These are phyloP conservation scores for Quercus phellos DNA, from an alignment of 331 rosid species.

Conservation along the genomic window DNA sequence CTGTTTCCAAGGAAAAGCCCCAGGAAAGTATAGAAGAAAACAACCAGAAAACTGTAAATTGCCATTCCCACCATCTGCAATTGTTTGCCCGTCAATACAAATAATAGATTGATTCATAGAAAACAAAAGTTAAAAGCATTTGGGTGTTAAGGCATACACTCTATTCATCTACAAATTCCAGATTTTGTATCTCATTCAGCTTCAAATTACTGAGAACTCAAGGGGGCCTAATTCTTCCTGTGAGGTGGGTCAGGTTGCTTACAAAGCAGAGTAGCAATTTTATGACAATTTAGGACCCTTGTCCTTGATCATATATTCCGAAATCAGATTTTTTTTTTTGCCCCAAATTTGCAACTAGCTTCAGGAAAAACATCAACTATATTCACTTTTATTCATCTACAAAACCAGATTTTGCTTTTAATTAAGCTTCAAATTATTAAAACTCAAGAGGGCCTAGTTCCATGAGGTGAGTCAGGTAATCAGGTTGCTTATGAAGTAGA, in stretches of 20 bases:
- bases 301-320: too few relatives aligned
- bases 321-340: too few relatives aligned
- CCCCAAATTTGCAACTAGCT: too few relatives aligned
- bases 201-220: not conserved
- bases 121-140: too few relatives aligned
- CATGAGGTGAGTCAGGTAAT: not conserved
- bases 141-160: not conserved
- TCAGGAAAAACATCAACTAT: too few relatives aligned
- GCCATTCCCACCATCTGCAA: slow-evolving; percentile 74
- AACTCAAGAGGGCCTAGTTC: not conserved
- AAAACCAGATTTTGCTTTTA: too few relatives aligned
- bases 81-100: not conserved
- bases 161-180: too few relatives aligned
- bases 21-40: slow-evolving; percentile 67
- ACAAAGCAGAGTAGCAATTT: not conserved
- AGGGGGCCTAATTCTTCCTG: not conserved
- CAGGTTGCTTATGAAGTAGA: not conserved
- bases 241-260: not conserved
- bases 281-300: too few relatives aligned
- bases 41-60: slow-evolving; percentile 54
- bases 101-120: too few relatives aligned
- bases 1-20: slow-evolving; percentile 73
- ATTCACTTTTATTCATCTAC: too few relatives aligned
- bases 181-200: not conserved
- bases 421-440: not conserved